phyloP scores from a whole-genome alignment of 2,329 filamentous ascomycete genomes.

The Diaporthe caulivora region DNA sequence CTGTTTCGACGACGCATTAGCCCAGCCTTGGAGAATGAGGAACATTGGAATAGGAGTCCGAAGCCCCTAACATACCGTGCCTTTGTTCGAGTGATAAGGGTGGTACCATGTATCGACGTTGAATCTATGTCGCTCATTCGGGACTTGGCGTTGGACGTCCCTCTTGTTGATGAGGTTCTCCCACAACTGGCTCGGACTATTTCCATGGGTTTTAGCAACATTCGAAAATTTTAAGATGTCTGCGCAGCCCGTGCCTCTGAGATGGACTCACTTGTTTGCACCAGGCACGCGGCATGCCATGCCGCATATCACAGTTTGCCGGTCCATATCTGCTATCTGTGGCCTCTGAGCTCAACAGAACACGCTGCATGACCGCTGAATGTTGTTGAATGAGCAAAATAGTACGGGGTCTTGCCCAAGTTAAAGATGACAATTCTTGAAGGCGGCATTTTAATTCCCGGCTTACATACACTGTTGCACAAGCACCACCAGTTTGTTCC shows the following conservation, averaged over 20 bases:
- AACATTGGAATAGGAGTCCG: no score
- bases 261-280: conserved; percentile 5
- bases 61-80: conserved; percentile 22
- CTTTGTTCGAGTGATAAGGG: conserved; percentile 49
- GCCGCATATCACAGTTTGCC: conserved; percentile 18
- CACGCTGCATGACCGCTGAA: background rate
- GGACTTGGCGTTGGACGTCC: conserved; percentile 42
- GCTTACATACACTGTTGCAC: background rate
- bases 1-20: background rate
- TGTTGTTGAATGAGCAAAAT: background rate
- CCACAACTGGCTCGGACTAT: conserved; percentile 30
- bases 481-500: background rate
- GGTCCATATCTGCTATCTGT: conserved; percentile 2
- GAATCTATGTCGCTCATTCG: conserved; percentile 47
- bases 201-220: background rate
- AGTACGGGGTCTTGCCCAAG: background rate
- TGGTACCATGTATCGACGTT: conserved; percentile 50
- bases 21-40: conserved; percentile 45
- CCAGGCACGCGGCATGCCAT: conserved; percentile 30
- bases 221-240: background rate
- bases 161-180: conserved; percentile 30
- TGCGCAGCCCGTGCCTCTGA: background rate
- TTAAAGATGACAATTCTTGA: background rate
- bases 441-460: background rate
- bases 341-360: background rate